phyloP scores from a whole-genome alignment of 306 rosid species.

The Cyclanthera cordifolia region DNA sequence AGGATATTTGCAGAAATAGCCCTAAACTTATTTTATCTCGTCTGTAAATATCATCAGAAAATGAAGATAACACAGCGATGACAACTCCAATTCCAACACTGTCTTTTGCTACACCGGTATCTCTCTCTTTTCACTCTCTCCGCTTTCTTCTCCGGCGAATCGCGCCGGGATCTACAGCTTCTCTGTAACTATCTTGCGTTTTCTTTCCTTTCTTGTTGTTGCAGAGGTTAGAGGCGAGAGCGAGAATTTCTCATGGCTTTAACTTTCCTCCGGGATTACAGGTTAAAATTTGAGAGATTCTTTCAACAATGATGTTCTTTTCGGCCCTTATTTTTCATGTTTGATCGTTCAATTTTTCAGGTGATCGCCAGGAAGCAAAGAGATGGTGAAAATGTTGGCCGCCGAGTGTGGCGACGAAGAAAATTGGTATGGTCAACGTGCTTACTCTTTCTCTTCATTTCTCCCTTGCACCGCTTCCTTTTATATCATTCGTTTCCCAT shows the following conservation, averaged over 20 bases:
- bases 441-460: neutral
- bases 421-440: slow-evolving; percentile 43
- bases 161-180: neutral
- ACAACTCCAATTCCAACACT: neutral
- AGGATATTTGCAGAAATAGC: too few species aligned
- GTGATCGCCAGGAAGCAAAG: slow-evolving; percentile 38
- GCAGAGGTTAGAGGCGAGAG: slow-evolving; percentile 44
- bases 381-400: slow-evolving; percentile 28
- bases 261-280: slow-evolving; percentile 29
- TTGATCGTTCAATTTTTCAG: slow-evolving; percentile 24
- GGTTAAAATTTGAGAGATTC: slow-evolving; percentile 19
- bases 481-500: neutral
- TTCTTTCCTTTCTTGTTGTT: neutral
- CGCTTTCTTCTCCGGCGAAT: neutral
- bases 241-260: slow-evolving; percentile 28
- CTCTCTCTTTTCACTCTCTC: neutral
- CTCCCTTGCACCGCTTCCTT: neutral
- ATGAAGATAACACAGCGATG: slow-evolving; percentile 9
- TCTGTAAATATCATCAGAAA: neutral
- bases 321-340: neutral
- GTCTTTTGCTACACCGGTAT: slow-evolving; percentile 1
- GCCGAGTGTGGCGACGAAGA: slow-evolving; percentile 75
- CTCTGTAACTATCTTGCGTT: neutral
- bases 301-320: neutral
- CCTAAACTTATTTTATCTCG: neutral